These are phyloP conservation scores for Collybia nuda DNA, from an alignment of 768 basidiomycete genomes.

Conservation along the genomic window DNA sequence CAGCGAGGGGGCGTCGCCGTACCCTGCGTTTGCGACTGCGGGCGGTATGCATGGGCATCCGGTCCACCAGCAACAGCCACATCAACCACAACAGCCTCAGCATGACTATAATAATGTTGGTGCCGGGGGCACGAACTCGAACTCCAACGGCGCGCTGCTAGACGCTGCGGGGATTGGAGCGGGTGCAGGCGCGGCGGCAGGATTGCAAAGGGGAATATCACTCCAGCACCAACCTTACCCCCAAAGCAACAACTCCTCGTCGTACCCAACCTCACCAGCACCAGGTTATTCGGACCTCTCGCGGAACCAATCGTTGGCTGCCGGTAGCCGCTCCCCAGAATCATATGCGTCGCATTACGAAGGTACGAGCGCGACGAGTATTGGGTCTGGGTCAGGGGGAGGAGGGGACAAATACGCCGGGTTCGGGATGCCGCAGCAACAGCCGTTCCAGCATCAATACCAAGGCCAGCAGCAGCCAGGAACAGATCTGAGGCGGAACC, in stretches of 20 bases:
- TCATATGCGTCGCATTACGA: constrained; percentile 11
- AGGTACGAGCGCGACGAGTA: not conserved
- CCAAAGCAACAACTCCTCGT: constrained; percentile 6
- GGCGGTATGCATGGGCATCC: constrained; percentile 6
- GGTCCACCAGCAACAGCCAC: not conserved
- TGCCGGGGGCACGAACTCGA: not conserved
- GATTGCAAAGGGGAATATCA: constrained; percentile 18
- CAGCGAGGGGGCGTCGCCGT: constrained; percentile 36
- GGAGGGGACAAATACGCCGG: too few relatives aligned
- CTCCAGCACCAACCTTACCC: constrained; percentile 10
- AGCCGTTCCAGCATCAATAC: too few relatives aligned
- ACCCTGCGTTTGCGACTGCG: constrained; percentile 37
- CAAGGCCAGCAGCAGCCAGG: not conserved
- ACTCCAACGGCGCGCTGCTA: constrained; percentile 8
- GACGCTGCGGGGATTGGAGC: constrained; percentile 20
- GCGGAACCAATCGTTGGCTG: constrained; percentile 10
- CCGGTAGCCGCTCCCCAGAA: constrained; percentile 1
- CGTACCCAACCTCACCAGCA: not conserved
- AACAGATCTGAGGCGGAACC: not conserved
- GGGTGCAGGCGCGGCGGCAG: constrained; percentile 4
- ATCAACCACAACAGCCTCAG: not conserved
- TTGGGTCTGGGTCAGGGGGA: too few relatives aligned
- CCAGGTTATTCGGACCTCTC: constrained; percentile 5
- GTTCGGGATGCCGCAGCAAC: too few relatives aligned
- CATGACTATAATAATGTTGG: not conserved